A percentile compares a stretch with the other conserved stretches of the same genome.
These are phyloP conservation scores for Neonectria ditissima DNA, from an alignment of 2,329 filamentous ascomycete species.

Conservation along the genomic window DNA sequence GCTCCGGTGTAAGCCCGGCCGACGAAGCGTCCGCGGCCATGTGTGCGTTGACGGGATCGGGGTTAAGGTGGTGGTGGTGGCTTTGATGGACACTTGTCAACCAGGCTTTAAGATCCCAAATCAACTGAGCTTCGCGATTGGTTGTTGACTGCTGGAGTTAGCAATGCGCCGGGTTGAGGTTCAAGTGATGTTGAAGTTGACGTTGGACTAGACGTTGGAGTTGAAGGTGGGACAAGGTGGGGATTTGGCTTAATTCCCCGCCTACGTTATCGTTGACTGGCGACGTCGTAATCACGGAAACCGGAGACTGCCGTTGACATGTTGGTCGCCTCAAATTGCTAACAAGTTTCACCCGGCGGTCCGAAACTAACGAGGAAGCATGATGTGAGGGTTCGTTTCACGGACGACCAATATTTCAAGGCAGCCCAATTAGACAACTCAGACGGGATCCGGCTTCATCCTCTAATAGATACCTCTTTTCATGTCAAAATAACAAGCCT, in stretches of 20 bases:
- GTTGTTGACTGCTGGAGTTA: slow-evolving; percentile 5
- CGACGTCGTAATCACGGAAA: slow-evolving; percentile 23
- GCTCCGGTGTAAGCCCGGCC: slow-evolving; percentile 74
- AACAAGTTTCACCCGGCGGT: not conserved
- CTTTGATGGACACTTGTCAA: slow-evolving; percentile 1
- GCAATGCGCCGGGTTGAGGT: slow-evolving; percentile 20
- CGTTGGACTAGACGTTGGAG: slow-evolving; percentile 18
- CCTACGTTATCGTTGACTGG: slow-evolving; percentile 29
- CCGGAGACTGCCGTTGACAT: slow-evolving; percentile 20
- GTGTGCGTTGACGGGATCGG: not conserved
- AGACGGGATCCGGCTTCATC: not conserved
- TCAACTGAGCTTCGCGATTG: not conserved
- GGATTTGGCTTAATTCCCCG: slow-evolving; percentile 38
- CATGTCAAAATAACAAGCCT: not conserved
- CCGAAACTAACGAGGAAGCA: not conserved
- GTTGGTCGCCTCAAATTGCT: not conserved
- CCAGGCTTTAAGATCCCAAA: not conserved
- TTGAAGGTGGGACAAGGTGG: slow-evolving; percentile 35
- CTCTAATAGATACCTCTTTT: not conserved
- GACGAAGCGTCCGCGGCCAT: slow-evolving; percentile 35
- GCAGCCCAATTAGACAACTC: not conserved
- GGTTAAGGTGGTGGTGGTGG: not conserved
- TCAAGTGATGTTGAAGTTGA: slow-evolving; percentile 22
- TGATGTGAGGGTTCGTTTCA: not conserved
- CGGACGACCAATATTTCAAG: not conserved